A percentile compares a stretch with the other conserved stretches of the same genome.
Conservation (phyloP, 2,329 filamentous ascomycete genomes). For the Phialophora verrucosa region DNA sequence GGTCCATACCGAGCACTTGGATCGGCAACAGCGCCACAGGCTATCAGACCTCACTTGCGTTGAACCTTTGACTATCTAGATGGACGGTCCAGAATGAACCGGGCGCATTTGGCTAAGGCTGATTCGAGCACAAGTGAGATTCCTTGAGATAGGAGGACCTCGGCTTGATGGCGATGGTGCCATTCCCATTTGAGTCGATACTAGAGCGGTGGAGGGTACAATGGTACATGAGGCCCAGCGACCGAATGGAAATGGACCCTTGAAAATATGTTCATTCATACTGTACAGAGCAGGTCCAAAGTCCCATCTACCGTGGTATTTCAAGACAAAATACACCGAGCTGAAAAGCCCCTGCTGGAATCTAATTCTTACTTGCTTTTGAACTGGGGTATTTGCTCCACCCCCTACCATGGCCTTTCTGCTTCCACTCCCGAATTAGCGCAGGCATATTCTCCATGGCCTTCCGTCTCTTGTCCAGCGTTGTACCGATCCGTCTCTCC, state of each 20-base stretch:
- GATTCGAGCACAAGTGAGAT: neutral
- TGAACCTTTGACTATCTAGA: neutral
- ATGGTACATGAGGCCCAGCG: neutral
- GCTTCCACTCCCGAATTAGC: constrained; percentile 91
- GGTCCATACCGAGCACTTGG: neutral
- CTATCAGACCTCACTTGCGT: neutral
- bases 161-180: neutral
- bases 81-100: neutral
- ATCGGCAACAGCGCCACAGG: neutral
- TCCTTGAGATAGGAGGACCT: neutral
- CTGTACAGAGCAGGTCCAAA: neutral
- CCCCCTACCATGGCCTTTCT: constrained; percentile 73
- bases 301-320: neutral
- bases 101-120: neutral
- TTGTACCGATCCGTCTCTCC: constrained; percentile 83
- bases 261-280: neutral
- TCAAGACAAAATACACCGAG: neutral
- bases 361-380: constrained; percentile 48
- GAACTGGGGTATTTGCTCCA: constrained; percentile 83
- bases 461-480: constrained; percentile 84
- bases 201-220: neutral
- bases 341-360: neutral
- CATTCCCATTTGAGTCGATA: neutral
- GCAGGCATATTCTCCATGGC: constrained; percentile 96
- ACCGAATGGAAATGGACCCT: neutral